phyloP scores from a whole-genome alignment of 2,329 filamentous ascomycete genomes.

The Colletotrichum graminicola region DNA sequence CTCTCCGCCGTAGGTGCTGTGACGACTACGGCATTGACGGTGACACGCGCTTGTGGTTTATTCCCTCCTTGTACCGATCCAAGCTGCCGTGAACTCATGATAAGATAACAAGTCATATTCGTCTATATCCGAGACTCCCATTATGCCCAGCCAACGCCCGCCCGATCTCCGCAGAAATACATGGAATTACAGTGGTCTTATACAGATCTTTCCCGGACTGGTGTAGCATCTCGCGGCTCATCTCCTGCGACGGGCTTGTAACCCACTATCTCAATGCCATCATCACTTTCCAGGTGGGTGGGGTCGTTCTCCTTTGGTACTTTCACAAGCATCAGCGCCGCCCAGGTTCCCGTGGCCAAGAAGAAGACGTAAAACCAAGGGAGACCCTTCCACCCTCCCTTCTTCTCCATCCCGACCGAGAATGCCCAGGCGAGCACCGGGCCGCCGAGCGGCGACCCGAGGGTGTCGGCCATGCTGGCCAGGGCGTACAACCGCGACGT shows the following conservation, averaged over 20 bases:
- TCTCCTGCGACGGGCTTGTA: constrained; percentile 31
- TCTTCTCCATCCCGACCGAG: constrained; percentile 51
- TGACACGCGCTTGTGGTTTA: background rate
- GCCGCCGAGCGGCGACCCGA: constrained; percentile 56
- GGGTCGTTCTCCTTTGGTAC: constrained; percentile 48
- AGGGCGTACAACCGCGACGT: constrained; percentile 58
- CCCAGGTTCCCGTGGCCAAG: constrained; percentile 47
- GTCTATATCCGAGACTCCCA: background rate
- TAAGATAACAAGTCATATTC: background rate
- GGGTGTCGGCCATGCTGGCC: constrained; percentile 55
- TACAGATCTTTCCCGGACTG: background rate
- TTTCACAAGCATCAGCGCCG: constrained; percentile 49
- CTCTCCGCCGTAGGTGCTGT: background rate
- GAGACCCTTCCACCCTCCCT: constrained; percentile 53
- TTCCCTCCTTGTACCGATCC: background rate
- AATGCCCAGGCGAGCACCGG: constrained; percentile 57
- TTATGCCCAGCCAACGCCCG: background rate
- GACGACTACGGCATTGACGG: background rate
- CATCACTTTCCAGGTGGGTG: constrained; percentile 15
- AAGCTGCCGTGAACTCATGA: background rate
- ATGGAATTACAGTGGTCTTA: background rate
- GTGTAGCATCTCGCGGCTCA: constrained; percentile 1
- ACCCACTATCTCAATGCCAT: constrained; percentile 5
- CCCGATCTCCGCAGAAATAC: background rate
- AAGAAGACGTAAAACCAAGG: constrained; percentile 56